Percentiles rank a stretch among this genome's conserved stretches.
phyloP scores from a whole-genome alignment of 306 rosid genomes.

The Rubus idaeus region DNA sequence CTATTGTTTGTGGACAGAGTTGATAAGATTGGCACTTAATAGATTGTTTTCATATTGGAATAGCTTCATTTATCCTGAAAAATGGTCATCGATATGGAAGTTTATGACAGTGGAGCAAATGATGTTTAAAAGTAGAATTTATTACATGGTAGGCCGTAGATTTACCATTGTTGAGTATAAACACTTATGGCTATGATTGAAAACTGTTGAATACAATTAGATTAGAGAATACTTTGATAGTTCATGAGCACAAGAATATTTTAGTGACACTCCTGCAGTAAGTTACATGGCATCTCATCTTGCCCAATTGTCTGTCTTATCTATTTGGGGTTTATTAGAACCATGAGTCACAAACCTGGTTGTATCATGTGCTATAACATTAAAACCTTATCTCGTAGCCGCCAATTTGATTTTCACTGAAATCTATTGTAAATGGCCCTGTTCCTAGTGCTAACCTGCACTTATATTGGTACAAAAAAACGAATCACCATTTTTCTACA shows the following conservation, averaged over 20 bases:
- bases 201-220: neutral
- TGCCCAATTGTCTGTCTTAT: neutral
- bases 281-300: neutral
- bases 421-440: neutral
- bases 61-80: too few species aligned
- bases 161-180: neutral
- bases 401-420: neutral
- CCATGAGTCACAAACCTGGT: neutral
- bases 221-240: neutral
- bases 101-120: neutral
- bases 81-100: too few species aligned
- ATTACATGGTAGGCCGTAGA: neutral
- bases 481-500: neutral
- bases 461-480: neutral
- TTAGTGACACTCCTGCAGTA: neutral
- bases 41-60: neutral
- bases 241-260: neutral
- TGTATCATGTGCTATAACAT: neutral
- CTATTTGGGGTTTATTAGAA: neutral
- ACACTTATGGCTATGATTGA: neutral
- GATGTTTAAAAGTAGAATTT: neutral
- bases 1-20: neutral
- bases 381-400: neutral
- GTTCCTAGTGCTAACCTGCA: constrained; percentile 2
- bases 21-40: neutral